phyloP scores from a whole-genome alignment of 2,329 filamentous ascomycete genomes.

The Fusarium armeniacum region DNA sequence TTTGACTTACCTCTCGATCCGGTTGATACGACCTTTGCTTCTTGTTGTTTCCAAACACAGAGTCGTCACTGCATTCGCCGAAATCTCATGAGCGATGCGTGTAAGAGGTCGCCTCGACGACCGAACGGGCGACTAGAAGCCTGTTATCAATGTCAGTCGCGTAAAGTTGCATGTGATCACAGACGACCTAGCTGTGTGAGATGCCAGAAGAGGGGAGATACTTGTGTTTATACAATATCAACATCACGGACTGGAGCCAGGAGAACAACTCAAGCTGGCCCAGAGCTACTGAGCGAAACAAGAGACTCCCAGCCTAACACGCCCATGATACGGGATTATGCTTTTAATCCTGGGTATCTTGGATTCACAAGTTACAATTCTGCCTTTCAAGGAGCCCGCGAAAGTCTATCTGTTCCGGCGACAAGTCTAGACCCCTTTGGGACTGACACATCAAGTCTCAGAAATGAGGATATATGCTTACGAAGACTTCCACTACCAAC shows the following conservation, averaged over 20 bases:
- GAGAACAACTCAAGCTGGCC: conserved; percentile 6
- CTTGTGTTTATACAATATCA: conserved; percentile 55
- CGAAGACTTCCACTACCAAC: conserved; percentile 41
- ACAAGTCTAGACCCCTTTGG: conserved; percentile 1
- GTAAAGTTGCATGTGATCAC: conserved; percentile 39
- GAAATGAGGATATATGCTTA: conserved; percentile 21
- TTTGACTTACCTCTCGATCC: neutral
- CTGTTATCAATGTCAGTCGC: conserved; percentile 35
- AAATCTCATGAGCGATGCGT: conserved; percentile 11
- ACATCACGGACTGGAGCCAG: conserved; percentile 15
- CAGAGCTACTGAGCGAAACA: neutral
- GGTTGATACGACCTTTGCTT: neutral
- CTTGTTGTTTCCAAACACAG: neutral
- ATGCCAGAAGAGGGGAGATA: conserved; percentile 52
- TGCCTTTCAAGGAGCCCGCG: conserved; percentile 59
- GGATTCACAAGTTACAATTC: conserved; percentile 60
- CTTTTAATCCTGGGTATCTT: conserved; percentile 56
- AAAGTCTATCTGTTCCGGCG: conserved; percentile 55
- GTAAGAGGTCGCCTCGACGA: conserved; percentile 5
- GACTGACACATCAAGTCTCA: neutral
- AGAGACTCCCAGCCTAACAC: conserved; percentile 19
- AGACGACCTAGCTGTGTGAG: conserved; percentile 36
- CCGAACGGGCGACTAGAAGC: conserved; percentile 36
- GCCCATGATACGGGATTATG: conserved; percentile 29
- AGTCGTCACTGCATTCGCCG: neutral